These are phyloP conservation scores for Carex myosuroides DNA, from an alignment of 176 grass and related monocot genomes.

Conservation along the genomic window DNA sequence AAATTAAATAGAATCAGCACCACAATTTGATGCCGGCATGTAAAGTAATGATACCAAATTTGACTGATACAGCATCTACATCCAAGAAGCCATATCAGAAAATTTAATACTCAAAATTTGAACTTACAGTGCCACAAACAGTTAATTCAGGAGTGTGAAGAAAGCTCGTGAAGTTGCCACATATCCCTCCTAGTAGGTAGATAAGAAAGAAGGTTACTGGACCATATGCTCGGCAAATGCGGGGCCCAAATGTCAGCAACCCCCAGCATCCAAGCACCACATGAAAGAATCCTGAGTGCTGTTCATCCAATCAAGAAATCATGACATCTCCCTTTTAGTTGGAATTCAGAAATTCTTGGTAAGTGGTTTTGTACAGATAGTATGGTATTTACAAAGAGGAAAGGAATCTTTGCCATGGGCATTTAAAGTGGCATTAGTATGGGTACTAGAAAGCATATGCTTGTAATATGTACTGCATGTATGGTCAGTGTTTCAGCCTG, in stretches of 20 bases:
- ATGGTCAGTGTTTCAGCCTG: background rate
- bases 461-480: background rate
- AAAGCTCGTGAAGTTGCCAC: slow-evolving; percentile 71
- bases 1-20: background rate
- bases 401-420: background rate
- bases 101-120: background rate
- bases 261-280: slow-evolving; percentile 64
- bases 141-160: slow-evolving; percentile 74
- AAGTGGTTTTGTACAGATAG: slow-evolving; percentile 20
- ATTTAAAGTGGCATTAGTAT: background rate
- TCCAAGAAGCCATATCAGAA: background rate
- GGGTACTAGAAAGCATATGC: background rate
- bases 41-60: background rate
- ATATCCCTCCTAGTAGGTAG: slow-evolving; percentile 76
- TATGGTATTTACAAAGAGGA: background rate
- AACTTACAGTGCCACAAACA: slow-evolving; percentile 77
- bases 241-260: slow-evolving; percentile 57
- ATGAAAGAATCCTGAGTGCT: slow-evolving; percentile 79
- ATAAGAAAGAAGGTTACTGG: slow-evolving; percentile 67
- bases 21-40: background rate
- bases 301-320: slow-evolving; percentile 3
- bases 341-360: background rate
- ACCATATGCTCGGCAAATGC: slow-evolving; percentile 58
- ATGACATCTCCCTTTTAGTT: background rate
- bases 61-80: background rate